These are phyloP conservation scores for Multifurca ochricompacta DNA, from an alignment of 768 basidiomycete species.

Conservation along the genomic window DNA sequence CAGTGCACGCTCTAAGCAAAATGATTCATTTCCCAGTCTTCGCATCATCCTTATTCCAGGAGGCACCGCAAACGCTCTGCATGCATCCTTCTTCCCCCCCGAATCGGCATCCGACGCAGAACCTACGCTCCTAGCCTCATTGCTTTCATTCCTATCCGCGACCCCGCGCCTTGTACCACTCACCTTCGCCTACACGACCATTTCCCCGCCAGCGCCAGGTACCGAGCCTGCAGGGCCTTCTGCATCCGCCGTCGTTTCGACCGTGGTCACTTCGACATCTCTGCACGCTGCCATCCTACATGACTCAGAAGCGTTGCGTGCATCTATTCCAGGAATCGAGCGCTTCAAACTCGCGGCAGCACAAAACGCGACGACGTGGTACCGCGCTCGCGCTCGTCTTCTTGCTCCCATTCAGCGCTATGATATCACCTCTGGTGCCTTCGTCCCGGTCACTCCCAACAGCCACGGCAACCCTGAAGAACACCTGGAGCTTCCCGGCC, in stretches of 20 bases:
- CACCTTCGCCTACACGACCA: slow-evolving; percentile 46
- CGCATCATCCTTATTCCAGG: slow-evolving; percentile 53
- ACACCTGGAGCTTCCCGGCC: slow-evolving; percentile 52
- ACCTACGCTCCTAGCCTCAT: slow-evolving; percentile 36
- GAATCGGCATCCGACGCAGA: slow-evolving; percentile 17
- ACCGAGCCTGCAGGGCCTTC: too few species aligned
- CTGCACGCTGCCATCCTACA: slow-evolving; percentile 81
- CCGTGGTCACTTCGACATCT: slow-evolving; percentile 79
- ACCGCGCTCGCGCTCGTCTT: slow-evolving; percentile 50
- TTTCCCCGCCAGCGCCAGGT: slow-evolving; percentile 23
- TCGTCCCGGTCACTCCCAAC: slow-evolving; percentile 36
- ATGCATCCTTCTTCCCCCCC: slow-evolving; percentile 65
- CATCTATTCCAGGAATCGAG: slow-evolving; percentile 65
- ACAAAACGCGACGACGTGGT: slow-evolving; percentile 69
- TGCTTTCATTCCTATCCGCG: slow-evolving; percentile 22
- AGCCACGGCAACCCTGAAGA: slow-evolving; percentile 30
- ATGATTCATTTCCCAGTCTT: slow-evolving; percentile 22
- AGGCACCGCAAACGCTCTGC: slow-evolving; percentile 93
- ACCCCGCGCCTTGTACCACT: slow-evolving; percentile 32
- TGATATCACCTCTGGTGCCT: slow-evolving; percentile 41
- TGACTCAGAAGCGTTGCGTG: slow-evolving; percentile 70
- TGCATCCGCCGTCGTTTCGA: slow-evolving; percentile 38
- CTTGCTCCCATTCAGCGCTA: slow-evolving; percentile 50
- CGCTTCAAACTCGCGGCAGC: slow-evolving; percentile 82
- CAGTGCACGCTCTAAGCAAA: not conserved